Evolutionary conservation across 1,139 yeast species (phyloP).

Genomic region (Chernovozyma aurita): DNA sequence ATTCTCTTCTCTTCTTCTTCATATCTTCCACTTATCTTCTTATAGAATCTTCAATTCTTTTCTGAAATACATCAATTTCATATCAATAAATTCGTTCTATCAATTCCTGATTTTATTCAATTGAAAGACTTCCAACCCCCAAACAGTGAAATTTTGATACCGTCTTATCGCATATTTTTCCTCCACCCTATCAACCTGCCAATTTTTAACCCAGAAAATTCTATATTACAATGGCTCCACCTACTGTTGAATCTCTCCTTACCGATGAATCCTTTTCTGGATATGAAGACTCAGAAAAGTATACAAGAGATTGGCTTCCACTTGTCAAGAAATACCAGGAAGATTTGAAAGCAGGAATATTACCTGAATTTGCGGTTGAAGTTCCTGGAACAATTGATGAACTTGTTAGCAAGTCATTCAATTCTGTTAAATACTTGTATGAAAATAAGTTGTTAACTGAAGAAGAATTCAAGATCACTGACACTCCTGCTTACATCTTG

Average conservation of each 20-base stretch:
- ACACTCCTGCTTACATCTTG: constrained; percentile 33
- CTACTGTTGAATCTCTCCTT: constrained; percentile 22
- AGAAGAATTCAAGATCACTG: constrained; percentile 46
- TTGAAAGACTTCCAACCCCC: too few species aligned
- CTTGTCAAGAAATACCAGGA: constrained; percentile 46
- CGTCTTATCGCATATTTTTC: too few species aligned
- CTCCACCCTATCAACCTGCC: too few species aligned
- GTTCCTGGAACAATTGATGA: constrained; percentile 38
- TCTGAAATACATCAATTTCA: too few species aligned
- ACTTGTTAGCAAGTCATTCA: constrained; percentile 39
- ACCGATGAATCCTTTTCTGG: constrained; percentile 27
- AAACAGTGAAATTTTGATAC: too few species aligned
- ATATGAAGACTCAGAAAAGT: constrained; percentile 37
- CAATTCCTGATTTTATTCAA: too few species aligned
- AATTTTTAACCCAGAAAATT: too few species aligned
- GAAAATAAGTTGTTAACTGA: constrained; percentile 39
- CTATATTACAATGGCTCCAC: constrained; percentile 1
- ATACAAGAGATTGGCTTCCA: constrained; percentile 37
- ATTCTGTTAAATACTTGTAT: constrained; percentile 41
- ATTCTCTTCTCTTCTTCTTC: not conserved
- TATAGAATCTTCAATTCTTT: not conserved
- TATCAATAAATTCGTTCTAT: too few species aligned
- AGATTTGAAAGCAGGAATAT: constrained; percentile 35
- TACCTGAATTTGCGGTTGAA: constrained; percentile 38
- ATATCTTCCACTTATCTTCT: not conserved